These are phyloP conservation scores for Centaurea solstitialis DNA, from an alignment of 129 eudicot genomes.

Conservation along the genomic window DNA sequence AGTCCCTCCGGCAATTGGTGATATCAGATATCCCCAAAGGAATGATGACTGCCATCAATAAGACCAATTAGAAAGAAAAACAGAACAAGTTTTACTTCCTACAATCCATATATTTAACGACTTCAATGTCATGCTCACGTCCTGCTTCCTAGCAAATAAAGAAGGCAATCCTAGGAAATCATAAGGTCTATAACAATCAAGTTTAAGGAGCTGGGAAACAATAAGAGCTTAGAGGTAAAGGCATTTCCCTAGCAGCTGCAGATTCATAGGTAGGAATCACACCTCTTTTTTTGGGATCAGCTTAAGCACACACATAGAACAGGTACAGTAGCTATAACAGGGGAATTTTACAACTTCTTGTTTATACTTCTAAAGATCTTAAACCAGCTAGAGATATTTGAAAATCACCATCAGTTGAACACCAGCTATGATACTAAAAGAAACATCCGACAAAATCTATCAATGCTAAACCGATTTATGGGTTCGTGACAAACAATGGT, in stretches of 20 bases:
- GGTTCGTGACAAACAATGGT: neutral
- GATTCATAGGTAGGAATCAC: neutral
- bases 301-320: neutral
- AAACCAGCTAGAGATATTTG: neutral
- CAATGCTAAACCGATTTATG: neutral
- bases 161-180: neutral
- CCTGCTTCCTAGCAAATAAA: neutral
- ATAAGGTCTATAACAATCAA: neutral
- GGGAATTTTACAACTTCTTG: neutral
- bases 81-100: slow-evolving; percentile 8
- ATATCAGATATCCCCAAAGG: slow-evolving; percentile 97
- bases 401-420: neutral
- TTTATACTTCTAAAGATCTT: neutral
- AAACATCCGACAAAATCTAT: neutral
- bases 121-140: neutral
- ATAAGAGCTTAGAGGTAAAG: neutral
- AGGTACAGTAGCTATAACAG: neutral
- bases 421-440: neutral
- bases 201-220: neutral
- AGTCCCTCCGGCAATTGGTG: slow-evolving; percentile 98
- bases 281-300: neutral
- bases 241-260: neutral
- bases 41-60: slow-evolving; percentile 89
- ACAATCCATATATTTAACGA: neutral
- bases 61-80: slow-evolving; percentile 39